phyloP scores from a whole-genome alignment of 345 rosid genomes.

The Pistacia vera region DNA sequence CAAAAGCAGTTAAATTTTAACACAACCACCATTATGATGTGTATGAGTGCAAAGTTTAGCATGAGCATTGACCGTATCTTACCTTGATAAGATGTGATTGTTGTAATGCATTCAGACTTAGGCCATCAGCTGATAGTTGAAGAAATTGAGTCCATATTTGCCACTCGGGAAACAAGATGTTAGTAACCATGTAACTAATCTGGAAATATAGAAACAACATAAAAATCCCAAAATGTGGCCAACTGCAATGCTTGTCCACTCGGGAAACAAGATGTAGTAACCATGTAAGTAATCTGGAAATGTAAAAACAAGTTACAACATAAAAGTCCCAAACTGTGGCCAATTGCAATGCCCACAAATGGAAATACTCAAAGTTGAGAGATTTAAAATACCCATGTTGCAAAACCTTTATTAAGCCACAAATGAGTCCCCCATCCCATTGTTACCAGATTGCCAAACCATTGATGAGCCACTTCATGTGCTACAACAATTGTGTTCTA shows the following conservation, averaged over 20 bases:
- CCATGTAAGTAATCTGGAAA: conserved; percentile 45
- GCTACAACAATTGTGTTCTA: conserved; percentile 36
- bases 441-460: conserved; percentile 59
- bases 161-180: conserved; percentile 47
- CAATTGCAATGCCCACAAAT: background rate
- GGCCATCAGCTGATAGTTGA: conserved; percentile 22
- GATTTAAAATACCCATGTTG: conserved; percentile 41
- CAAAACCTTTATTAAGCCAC: conserved; percentile 36
- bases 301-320: background rate
- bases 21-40: background rate
- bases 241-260: conserved; percentile 23
- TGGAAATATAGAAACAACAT: conserved; percentile 14
- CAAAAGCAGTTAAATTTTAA: background rate
- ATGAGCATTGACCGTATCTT: background rate
- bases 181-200: conserved; percentile 46
- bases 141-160: conserved; percentile 48
- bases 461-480: conserved; percentile 54
- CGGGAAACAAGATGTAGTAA: conserved; percentile 37
- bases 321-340: background rate
- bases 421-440: conserved; percentile 53
- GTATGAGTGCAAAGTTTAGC: background rate
- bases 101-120: conserved; percentile 29
- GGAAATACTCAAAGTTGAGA: background rate
- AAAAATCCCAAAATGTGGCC: background rate
- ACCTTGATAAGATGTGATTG: conserved; percentile 47